Evolutionary conservation across 169 alveolate genomes (phyloP).

Genomic region (Plasmodium relictum): DNA sequence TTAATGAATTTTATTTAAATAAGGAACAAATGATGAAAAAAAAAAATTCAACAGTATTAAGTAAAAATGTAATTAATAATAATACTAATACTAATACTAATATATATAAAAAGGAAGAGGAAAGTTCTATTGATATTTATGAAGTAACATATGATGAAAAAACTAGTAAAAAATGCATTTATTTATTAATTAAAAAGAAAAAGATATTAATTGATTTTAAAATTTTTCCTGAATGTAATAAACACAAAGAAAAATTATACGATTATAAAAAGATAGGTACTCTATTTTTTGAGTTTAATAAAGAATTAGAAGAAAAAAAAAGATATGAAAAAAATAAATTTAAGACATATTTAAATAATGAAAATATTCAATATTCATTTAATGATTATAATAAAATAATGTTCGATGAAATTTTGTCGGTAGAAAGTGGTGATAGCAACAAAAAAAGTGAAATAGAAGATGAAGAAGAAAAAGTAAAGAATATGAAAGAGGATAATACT

Average conservation of each 20-base stretch:
- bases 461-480: not conserved
- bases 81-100: not conserved
- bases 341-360: not conserved
- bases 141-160: not conserved
- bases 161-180: not conserved
- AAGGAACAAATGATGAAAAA: not conserved
- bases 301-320: constrained; percentile 20
- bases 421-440: not conserved
- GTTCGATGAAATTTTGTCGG: not conserved
- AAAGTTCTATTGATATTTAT: constrained; percentile 5
- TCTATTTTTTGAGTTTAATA: constrained; percentile 12
- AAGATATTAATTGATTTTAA: constrained; percentile 41
- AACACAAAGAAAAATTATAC: constrained; percentile 39
- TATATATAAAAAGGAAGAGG: not conserved
- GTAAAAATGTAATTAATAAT: not conserved
- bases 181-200: constrained; percentile 40
- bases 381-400: not conserved
- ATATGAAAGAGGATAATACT: not conserved
- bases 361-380: not conserved
- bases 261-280: constrained; percentile 30
- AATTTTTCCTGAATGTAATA: constrained; percentile 9
- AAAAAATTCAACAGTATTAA: not conserved
- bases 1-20: not conserved
- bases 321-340: not conserved
- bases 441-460: not conserved